Evolutionary conservation across 139 green algal species (phyloP), one percentile per base, ranked within the genome.

Genomic region (Micromonas commoda): DNA sequence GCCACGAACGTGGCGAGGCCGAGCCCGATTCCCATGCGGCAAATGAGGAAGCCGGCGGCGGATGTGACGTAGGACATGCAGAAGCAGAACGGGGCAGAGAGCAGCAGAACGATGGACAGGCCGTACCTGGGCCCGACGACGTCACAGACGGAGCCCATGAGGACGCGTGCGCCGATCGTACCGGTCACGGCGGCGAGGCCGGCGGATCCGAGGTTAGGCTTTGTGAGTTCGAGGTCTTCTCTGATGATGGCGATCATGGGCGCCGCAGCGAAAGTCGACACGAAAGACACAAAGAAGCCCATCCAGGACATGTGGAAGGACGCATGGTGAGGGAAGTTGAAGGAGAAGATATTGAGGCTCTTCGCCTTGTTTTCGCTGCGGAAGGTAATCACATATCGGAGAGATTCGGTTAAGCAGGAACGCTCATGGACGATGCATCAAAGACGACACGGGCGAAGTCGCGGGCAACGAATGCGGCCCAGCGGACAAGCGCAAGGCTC

Each of bases 181-280:
- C 88, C 89, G 24, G 78, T 86, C 28, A 93, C 88, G 38, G 89
- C 83, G 32, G n/a, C n/a, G n/a, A n/a, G n/a, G n/a, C n/a, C n/a
- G n/a, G n/a, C n/a, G n/a, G n/a, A n/a, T n/a, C n/a, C 74, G 26
- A 89, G 72, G 37, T 90, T 72, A 16, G 60, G 69, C 82, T 91
- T 91, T 37, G 84, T 92, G 1, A 96, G 80, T 70, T 86, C 79
- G 0, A 97, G 70, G 84, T 93, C 82, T 45, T 96, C 83, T 24
- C 90, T 86, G 39, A 96, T 92, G 52, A 92, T 80, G 1, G 91
- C 85, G 20, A 92, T 79, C 72, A 96, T 83, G 24, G 91, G 87
- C 1, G 90, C 90, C 0, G 90, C 88, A 1, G 93, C 91, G 77
- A 98, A 98, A 9, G 91, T 93, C 23, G 92, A 93, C 6, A 96